A percentile compares a stretch with the other conserved stretches of the same genome.
These are phyloP conservation scores for Aspergillus calidoustus DNA, from an alignment of 2,329 filamentous ascomycete genomes.

Conservation along the genomic window DNA sequence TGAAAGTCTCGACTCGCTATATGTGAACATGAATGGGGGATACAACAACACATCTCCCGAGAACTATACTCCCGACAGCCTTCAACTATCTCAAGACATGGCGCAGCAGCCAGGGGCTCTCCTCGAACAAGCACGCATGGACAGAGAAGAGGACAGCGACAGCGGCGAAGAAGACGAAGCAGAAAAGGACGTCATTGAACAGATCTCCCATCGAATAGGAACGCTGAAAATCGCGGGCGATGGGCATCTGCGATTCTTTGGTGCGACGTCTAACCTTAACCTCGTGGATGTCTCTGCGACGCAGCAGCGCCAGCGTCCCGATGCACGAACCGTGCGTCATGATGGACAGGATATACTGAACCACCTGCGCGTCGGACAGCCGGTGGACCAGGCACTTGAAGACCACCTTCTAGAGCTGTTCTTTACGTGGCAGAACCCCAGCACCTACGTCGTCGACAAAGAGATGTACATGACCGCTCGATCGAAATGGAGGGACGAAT, in stretches of 20 bases:
- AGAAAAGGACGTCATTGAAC: slow-evolving; percentile 47
- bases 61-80: slow-evolving; percentile 31
- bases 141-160: slow-evolving; percentile 35
- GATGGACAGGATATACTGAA: slow-evolving; percentile 48
- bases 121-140: slow-evolving; percentile 27
- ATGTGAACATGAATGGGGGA: slow-evolving; percentile 36
- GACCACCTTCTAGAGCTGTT: slow-evolving; percentile 52
- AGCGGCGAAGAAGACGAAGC: slow-evolving; percentile 45
- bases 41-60: slow-evolving; percentile 26
- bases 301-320: slow-evolving; percentile 24
- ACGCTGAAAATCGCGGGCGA: slow-evolving; percentile 50
- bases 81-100: slow-evolving; percentile 34
- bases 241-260: slow-evolving; percentile 51
- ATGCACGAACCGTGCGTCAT: slow-evolving; percentile 44
- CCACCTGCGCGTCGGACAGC: slow-evolving; percentile 47
- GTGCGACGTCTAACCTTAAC: slow-evolving; percentile 51
- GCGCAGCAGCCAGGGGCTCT: slow-evolving; percentile 31
- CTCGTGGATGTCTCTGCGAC: slow-evolving; percentile 44
- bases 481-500: slow-evolving; percentile 39
- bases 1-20: slow-evolving; percentile 41
- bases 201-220: slow-evolving; percentile 50
- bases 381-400: slow-evolving; percentile 47
- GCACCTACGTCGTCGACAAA: slow-evolving; percentile 52
- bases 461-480: slow-evolving; percentile 45
- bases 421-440: slow-evolving; percentile 56